phyloP scores from a whole-genome alignment of 2,329 filamentous ascomycete genomes.

The Aspergillus nomiae region DNA sequence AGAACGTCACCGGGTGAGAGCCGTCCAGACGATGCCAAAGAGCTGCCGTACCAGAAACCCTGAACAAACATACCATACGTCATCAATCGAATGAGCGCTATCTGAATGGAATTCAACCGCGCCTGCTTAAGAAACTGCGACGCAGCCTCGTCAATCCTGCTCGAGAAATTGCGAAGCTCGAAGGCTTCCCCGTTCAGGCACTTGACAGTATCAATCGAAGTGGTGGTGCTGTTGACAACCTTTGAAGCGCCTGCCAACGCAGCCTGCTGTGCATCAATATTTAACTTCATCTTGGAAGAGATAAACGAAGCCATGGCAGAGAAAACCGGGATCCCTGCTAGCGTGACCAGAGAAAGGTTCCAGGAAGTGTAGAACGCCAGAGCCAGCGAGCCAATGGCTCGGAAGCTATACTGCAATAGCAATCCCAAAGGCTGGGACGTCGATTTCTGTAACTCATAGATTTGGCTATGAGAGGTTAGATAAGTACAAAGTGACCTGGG shows the following conservation, averaged over 20 bases:
- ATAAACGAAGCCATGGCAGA: slow-evolving; percentile 61
- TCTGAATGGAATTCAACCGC: slow-evolving; percentile 68
- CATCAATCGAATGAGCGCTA: slow-evolving; percentile 72
- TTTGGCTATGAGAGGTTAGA: slow-evolving; percentile 60
- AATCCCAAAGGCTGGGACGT: slow-evolving; percentile 79
- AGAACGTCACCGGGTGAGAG: slow-evolving; percentile 68
- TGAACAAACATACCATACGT: slow-evolving; percentile 78
- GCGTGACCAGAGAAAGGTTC: slow-evolving; percentile 78
- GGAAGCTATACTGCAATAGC: slow-evolving; percentile 64
- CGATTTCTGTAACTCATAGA: slow-evolving; percentile 77
- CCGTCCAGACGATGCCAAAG: slow-evolving; percentile 63
- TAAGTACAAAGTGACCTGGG: not conserved
- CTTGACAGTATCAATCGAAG: slow-evolving; percentile 82
- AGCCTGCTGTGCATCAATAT: slow-evolving; percentile 68
- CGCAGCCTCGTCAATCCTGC: slow-evolving; percentile 60
- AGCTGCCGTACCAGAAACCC: slow-evolving; percentile 85
- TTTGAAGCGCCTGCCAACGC: slow-evolving; percentile 73
- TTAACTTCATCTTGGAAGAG: slow-evolving; percentile 62
- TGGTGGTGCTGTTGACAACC: slow-evolving; percentile 67
- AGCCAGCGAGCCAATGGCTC: slow-evolving; percentile 64
- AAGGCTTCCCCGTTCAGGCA: slow-evolving; percentile 74
- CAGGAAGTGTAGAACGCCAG: slow-evolving; percentile 80
- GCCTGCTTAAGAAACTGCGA: slow-evolving; percentile 69
- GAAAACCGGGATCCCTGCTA: slow-evolving; percentile 72
- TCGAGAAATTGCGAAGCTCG: slow-evolving; percentile 68